Evolutionary conservation across 2,329 filamentous ascomycete species (phyloP), one percentile per base, ranked within the genome.

Genomic region (Hymenotorrendiella dingleyae): DNA sequence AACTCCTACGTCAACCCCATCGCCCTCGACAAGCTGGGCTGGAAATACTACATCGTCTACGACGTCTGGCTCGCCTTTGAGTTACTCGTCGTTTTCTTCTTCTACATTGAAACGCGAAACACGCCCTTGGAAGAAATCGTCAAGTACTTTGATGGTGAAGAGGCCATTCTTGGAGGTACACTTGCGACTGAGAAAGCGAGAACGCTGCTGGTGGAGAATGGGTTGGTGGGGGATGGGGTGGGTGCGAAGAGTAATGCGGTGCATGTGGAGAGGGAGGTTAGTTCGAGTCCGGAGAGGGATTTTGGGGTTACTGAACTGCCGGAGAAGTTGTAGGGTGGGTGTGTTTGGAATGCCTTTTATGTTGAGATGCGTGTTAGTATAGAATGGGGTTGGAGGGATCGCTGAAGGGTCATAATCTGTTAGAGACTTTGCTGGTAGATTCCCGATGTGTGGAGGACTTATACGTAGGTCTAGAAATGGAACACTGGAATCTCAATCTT

Each of bases 11-110:
- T 68, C 42, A 70, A 69, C 38, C 67, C 67, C 3, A 61, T 70
- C 20, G 67, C 64, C 5, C 56, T 69, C 17, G 53, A 59, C 1
- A 45, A 48, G 9, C 60, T 70, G 7, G 50, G 50, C 3, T 69
- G 66, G 67, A 67, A 64, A 47, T 69, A 66, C 47, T 69, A 69
- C 49, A 63, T 68, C 29, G 63, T 69, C 19, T 67, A 68, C 46
- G 63, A 65, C 21, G 61, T 53, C 35, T 62, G 55, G 57, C 46
- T 62, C 6, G 45, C 49, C 10, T 40, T 58, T 29, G 55, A 59
- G 29, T 44, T 58, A 6, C 29, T 47, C 17, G 26, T 58, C 21
- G 53, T 61, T 21, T 61, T 47, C 36, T 52, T 56, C 40, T 61
- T 57, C 56, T 68, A 64, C 53, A 59, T 66, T 44, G 67, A 70